A percentile compares a stretch with the other conserved stretches of the same genome.
Evolutionary conservation across 108 stramenopile genomes (phyloP).

Genomic region (Cyclotella cryptica): DNA sequence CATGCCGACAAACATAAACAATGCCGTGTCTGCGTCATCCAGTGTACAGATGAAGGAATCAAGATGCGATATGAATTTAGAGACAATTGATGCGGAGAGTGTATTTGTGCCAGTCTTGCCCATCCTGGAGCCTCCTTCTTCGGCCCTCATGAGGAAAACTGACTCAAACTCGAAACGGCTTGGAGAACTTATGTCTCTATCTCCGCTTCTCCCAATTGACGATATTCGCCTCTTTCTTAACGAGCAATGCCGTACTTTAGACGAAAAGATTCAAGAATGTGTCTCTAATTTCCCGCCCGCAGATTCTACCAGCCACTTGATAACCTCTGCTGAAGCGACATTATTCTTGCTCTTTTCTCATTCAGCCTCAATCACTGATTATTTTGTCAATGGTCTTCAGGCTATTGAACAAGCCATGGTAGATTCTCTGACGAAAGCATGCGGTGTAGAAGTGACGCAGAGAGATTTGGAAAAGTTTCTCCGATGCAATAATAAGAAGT

Average conservation of each 20-base stretch:
- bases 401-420: conserved; percentile 5
- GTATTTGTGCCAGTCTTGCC: conserved; percentile 61
- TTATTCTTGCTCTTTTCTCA: conserved; percentile 43
- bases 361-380: conserved; percentile 9
- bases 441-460: conserved; percentile 26
- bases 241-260: conserved; percentile 54
- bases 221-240: conserved; percentile 54
- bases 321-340: conserved; percentile 49
- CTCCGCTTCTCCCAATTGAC: conserved; percentile 34
- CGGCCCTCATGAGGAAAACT: not conserved
- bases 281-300: conserved; percentile 18
- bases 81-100: conserved; percentile 16
- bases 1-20: not conserved
- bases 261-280: conserved; percentile 36
- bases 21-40: not conserved
- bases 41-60: too few species aligned
- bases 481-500: conserved; percentile 18
- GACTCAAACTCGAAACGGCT: not conserved
- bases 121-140: conserved; percentile 45
- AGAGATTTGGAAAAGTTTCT: conserved; percentile 25
- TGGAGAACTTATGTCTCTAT: not conserved
- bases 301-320: conserved; percentile 18
- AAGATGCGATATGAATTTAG: not conserved
- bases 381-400: conserved; percentile 14
- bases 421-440: not conserved